Evolutionary conservation across 805 yeast species (phyloP), one percentile per base, ranked within the genome.

Genomic region (Pichia eremophila): DNA sequence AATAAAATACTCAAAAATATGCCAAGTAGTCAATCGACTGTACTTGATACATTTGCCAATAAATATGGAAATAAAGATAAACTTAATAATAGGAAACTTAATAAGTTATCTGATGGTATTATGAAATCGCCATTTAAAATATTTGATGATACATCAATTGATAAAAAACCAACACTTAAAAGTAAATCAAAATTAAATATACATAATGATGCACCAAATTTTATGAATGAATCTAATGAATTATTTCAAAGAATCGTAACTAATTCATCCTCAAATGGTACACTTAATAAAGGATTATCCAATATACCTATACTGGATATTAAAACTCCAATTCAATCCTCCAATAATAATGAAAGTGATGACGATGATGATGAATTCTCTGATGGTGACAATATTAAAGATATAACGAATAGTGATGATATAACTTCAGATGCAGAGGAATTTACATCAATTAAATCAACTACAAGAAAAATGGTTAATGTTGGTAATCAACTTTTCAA

Each of bases 31-130:
- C 53, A 50, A 18, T 46, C 54, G 1, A 51, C 53, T 5, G 42
- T 58, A 3, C 60, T 61, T 1, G 65, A 63, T 46, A 64, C 67
- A 2, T 63, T 63, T 55, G 63, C 65, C 2, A 57, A 61, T 29
- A 59, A 61, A 2, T 62, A 62, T 54, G 63, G 64, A 3, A 57
- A 61, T 29, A 59, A 61, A 37, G 48, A 8, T 17, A 36, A 17
- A 3, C 8, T 15, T 9, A 18, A 18, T 17, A 11, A 36, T n/a
- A 17, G 3, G 19, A 36, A 5, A 22, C 25, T 22, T 22, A 22
- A 22, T 3, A 22, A 7, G 5, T 22, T 22, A 22, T 22, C 25
- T 22, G 6, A 36, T 17, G n/a, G 15, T 8, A 17, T 18, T 17
- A 63, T 65, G 3, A 54, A 55, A 18, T 62, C 66, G 5, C 67